Evolutionary conservation across 768 basidiomycete genomes (phyloP).

Genomic region (Lactarius indigo): DNA sequence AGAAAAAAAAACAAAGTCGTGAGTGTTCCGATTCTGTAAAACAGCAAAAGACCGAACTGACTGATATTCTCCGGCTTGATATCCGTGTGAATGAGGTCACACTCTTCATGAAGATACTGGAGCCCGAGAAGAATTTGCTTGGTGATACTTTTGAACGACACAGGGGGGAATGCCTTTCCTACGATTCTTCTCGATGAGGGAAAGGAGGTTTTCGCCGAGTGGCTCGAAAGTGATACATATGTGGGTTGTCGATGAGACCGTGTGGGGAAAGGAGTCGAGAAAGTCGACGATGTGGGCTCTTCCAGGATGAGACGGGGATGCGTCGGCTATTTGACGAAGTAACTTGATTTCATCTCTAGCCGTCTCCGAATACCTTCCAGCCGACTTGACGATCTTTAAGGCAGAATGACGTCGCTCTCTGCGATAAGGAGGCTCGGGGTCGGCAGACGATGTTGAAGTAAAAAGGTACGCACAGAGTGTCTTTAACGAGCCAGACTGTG

Average conservation of each 20-base stretch:
- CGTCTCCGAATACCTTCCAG: conserved; percentile 92
- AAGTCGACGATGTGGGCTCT: conserved; percentile 81
- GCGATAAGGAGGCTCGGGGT: conserved; percentile 1
- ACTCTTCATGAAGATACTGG: conserved; percentile 90
- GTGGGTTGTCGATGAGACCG: conserved; percentile 42
- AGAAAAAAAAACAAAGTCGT: conserved; percentile 5
- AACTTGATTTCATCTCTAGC: conserved; percentile 96
- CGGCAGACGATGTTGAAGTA: background rate
- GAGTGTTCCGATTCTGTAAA: background rate
- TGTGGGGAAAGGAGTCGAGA: conserved; percentile 84
- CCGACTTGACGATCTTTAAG: conserved; percentile 94
- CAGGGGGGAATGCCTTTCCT: conserved; percentile 78
- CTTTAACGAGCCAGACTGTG: conserved; percentile 89
- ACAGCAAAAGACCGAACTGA: conserved; percentile 43
- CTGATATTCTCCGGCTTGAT: conserved; percentile 96
- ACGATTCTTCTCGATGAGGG: conserved; percentile 73
- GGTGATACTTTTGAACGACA: conserved; percentile 83
- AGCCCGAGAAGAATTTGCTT: conserved; percentile 85
- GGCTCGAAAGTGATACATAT: conserved; percentile 92
- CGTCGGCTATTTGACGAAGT: conserved; percentile 66
- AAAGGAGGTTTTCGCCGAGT: conserved; percentile 72
- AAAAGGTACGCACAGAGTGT: conserved; percentile 54
- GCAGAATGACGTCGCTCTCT: conserved; percentile 80
- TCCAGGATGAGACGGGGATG: conserved; percentile 75
- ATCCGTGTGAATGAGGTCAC: conserved; percentile 89